phyloP scores from a whole-genome alignment of 2,329 filamentous ascomycete genomes.

The Tolypocladium pustulatum region DNA sequence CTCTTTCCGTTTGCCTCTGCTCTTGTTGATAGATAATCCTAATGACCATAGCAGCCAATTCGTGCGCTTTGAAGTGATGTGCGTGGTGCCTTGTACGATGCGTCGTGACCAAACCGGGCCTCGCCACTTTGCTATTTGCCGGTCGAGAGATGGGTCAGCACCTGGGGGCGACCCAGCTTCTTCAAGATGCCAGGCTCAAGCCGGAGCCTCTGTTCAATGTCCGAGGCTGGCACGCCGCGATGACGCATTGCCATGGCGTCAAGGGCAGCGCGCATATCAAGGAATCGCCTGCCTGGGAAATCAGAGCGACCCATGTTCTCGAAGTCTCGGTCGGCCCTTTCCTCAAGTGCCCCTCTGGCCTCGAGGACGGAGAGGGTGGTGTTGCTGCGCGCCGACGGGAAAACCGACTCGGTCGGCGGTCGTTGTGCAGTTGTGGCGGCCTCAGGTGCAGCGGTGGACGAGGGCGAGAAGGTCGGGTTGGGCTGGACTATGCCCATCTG shows the following conservation, averaged over 20 bases:
- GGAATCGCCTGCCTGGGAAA: slow-evolving; percentile 29
- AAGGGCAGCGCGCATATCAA: slow-evolving; percentile 35
- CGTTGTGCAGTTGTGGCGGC: slow-evolving; percentile 6
- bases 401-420: slow-evolving; percentile 12
- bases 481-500: slow-evolving; percentile 45
- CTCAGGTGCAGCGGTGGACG: slow-evolving; percentile 29
- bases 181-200: slow-evolving; percentile 34
- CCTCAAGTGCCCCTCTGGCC: slow-evolving; percentile 33
- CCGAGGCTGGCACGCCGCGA: slow-evolving; percentile 22
- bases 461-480: slow-evolving; percentile 41
- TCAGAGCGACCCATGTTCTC: slow-evolving; percentile 24
- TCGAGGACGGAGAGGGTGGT: slow-evolving; percentile 38
- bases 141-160: slow-evolving; percentile 26
- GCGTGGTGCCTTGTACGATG: neutral
- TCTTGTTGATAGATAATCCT: neutral
- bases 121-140: neutral
- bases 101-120: neutral
- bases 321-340: slow-evolving; percentile 32
- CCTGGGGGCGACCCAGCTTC: slow-evolving; percentile 29
- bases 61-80: neutral
- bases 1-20: neutral
- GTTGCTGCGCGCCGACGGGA: slow-evolving; percentile 25
- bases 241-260: slow-evolving; percentile 34
- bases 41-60: neutral
- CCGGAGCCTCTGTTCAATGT: slow-evolving; percentile 35